phyloP scores from a whole-genome alignment of 140 eudicot species.

The Stevia rebaudiana region DNA sequence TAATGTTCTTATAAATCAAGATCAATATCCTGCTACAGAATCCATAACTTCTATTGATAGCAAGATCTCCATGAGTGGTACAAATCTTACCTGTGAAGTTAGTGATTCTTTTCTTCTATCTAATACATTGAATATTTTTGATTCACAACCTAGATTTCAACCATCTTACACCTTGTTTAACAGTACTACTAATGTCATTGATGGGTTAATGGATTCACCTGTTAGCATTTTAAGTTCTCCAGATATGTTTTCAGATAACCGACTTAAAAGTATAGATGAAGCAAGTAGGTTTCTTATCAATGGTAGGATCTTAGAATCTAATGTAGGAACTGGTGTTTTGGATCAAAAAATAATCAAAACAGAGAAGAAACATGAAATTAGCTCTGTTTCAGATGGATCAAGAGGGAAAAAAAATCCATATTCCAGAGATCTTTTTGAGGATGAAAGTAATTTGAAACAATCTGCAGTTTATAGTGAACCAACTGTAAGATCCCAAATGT shows the following conservation, averaged over 20 bases:
- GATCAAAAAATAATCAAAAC: constrained; percentile 26
- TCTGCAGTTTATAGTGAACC: constrained; percentile 55
- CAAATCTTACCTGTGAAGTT: constrained; percentile 26
- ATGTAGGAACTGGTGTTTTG: constrained; percentile 2
- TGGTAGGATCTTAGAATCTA: constrained; percentile 18
- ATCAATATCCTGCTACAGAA: constrained; percentile 15
- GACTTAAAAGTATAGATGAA: constrained; percentile 44
- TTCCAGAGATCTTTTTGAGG: constrained; percentile 30
- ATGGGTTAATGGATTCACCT: constrained; percentile 57
- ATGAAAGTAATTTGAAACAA: constrained; percentile 54
- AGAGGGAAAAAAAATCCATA: constrained; percentile 55
- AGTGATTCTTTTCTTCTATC: constrained; percentile 17
- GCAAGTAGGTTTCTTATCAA: constrained; percentile 46
- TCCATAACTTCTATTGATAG: neutral
- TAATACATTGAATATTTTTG: neutral
- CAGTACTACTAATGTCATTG: constrained; percentile 32
- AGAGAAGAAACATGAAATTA: constrained; percentile 24
- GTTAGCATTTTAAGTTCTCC: constrained; percentile 55
- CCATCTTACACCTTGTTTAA: constrained; percentile 36
- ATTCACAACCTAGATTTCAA: constrained; percentile 22
- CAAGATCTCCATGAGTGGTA: constrained; percentile 7
- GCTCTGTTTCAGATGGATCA: constrained; percentile 11
- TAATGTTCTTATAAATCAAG: constrained; percentile 45
- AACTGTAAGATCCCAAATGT: constrained; percentile 52
- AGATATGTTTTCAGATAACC: constrained; percentile 43